Evolutionary conservation across 2,329 filamentous ascomycete genomes (phyloP).

Genomic region (Aspergillus sp.): DNA sequence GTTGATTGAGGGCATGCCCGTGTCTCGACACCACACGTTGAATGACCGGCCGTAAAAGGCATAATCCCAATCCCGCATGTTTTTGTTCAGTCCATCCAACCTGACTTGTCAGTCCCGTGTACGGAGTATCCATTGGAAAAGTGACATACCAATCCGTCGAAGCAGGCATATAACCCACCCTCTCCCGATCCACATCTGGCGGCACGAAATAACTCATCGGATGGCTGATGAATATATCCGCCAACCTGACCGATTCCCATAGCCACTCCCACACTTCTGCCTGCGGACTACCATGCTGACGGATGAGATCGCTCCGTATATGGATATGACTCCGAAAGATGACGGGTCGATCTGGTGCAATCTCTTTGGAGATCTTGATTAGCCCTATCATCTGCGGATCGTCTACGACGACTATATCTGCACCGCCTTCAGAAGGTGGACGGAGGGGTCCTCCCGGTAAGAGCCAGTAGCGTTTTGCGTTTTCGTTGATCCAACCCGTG

Average conservation of each 20-base stretch:
- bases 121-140: neutral
- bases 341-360: slow-evolving; percentile 64
- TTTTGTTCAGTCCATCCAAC: slow-evolving; percentile 75
- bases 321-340: slow-evolving; percentile 79
- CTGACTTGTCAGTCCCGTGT: slow-evolving; percentile 18
- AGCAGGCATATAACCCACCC: slow-evolving; percentile 67
- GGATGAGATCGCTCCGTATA: slow-evolving; percentile 65
- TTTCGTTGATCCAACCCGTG: slow-evolving; percentile 63
- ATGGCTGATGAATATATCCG: slow-evolving; percentile 75
- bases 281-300: slow-evolving; percentile 56
- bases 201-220: slow-evolving; percentile 71
- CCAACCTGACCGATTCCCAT: slow-evolving; percentile 61
- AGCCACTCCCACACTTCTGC: slow-evolving; percentile 67
- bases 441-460: slow-evolving; percentile 58
- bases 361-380: slow-evolving; percentile 64
- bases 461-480: slow-evolving; percentile 68
- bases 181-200: slow-evolving; percentile 54
- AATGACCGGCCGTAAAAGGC: slow-evolving; percentile 70
- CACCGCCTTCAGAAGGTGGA: slow-evolving; percentile 59
- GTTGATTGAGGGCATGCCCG: slow-evolving; percentile 37
- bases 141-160: slow-evolving; percentile 65
- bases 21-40: slow-evolving; percentile 54
- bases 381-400: slow-evolving; percentile 78
- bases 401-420: slow-evolving; percentile 69
- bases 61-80: slow-evolving; percentile 59